Evolutionary conservation across 176 grass and related monocot species (phyloP), one percentile per base, ranked within the genome.

Genomic region (Oryza glumipatula): DNA sequence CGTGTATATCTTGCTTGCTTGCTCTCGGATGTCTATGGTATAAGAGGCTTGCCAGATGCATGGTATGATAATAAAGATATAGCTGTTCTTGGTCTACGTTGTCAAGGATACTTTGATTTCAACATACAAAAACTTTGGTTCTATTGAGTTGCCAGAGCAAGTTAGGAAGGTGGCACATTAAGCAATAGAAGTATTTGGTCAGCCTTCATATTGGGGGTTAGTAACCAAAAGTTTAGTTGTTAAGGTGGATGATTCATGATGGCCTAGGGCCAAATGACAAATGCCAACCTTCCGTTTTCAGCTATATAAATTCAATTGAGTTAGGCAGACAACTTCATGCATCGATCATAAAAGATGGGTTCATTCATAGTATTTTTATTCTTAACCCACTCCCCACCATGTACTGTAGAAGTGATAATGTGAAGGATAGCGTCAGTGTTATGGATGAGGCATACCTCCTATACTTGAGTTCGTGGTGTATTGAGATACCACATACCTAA

Each of bases 11-110:
- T 86, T 94, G 65, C 84, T 89, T 0, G 86, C 89, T 17, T 97
- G 91, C 30, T 82, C 86, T 82, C 73, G 91, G 46, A 87, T 73
- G 75, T 22, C 33, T 8, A 86, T 63, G 72, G 4, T 70, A 24
- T 19, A 51, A 74, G 87, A 88, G 79, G 86, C 82, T 74, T 68
- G 56, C 48, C 89, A 97, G 81, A 80, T 97, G 41, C 94, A 97
- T 78, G 84, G 75, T 51, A 88, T 91, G 73, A 81, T 80, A 79
- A 80, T 81, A 36, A 97, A 91, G 83, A 91, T 60, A 56, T 58
- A 88, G 76, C 65, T 94, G 61, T 76, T 78, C 77, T 49, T 80
- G 70, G 89, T 91, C 86, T 73, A 73, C 58, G 74, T 88, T 85
- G 87, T 97, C 35, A 36, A 36, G 35, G 35, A 90, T 65, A 65